Conservation (phyloP, 2,329 filamentous ascomycete species). For the Talaromyces verruculosus region DNA sequence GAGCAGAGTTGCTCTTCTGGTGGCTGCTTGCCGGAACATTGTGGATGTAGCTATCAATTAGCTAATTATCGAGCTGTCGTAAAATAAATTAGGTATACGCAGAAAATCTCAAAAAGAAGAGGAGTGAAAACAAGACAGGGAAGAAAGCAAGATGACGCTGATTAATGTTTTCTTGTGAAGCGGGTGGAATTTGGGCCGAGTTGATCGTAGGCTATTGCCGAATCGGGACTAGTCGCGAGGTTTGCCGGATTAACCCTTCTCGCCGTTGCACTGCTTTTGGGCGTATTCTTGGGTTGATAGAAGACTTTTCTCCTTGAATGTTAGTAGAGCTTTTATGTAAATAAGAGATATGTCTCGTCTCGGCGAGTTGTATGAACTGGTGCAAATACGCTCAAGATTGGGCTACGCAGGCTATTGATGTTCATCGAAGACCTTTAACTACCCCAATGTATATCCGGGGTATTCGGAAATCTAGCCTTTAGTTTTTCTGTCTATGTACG, state of each 20-base stretch:
- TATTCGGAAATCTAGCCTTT: too few species aligned
- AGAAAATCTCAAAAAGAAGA: neutral
- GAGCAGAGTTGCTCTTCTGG: slow-evolving; percentile 20
- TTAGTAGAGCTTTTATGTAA: neutral
- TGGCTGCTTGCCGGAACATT: slow-evolving; percentile 21
- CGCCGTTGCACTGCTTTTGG: neutral
- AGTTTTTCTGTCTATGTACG: too few species aligned
- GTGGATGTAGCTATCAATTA: neutral
- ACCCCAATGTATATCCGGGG: neutral
- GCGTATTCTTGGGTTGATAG: neutral
- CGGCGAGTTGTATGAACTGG: neutral
- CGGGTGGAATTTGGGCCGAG: slow-evolving; percentile 8
- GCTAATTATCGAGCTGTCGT: neutral
- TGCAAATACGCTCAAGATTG: neutral
- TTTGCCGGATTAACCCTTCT: neutral
- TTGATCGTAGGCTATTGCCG: slow-evolving; percentile 6
- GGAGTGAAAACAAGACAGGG: neutral
- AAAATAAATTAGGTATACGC: neutral
- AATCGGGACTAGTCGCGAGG: slow-evolving; percentile 7
- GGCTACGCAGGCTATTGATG: neutral
- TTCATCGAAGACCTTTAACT: neutral
- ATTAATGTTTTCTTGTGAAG: slow-evolving; percentile 10
- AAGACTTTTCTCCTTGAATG: neutral
- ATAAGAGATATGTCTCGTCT: neutral
- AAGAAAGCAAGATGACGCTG: neutral